These are phyloP conservation scores for Suillus paluster DNA, from an alignment of 768 basidiomycete genomes.

Conservation along the genomic window DNA sequence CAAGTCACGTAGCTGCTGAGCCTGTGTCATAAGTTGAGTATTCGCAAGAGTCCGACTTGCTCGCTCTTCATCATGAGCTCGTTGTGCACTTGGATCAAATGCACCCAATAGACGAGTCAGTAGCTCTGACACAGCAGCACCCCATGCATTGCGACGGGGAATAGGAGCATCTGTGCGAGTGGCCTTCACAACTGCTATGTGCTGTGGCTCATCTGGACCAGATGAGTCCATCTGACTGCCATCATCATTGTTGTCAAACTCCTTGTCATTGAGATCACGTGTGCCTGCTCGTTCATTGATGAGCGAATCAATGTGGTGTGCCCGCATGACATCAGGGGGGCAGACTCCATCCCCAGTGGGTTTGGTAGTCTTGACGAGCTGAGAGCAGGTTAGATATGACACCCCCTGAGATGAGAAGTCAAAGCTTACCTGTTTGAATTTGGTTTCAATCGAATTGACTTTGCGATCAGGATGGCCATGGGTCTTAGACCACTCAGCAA, in stretches of 20 bases:
- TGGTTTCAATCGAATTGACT: slow-evolving; percentile 18
- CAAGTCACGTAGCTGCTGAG: slow-evolving; percentile 26
- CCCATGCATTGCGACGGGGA: slow-evolving; percentile 7
- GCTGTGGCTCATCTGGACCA: background rate
- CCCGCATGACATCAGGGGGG: slow-evolving; percentile 26
- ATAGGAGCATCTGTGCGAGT: slow-evolving; percentile 8
- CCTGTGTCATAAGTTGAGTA: background rate
- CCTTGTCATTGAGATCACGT: slow-evolving; percentile 23
- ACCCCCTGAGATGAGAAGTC: no score
- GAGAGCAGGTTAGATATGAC: background rate
- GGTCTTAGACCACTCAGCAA: slow-evolving; percentile 6
- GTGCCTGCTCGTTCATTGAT: slow-evolving; percentile 30
- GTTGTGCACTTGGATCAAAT: slow-evolving; percentile 30
- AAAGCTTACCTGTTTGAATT: slow-evolving; percentile 31
- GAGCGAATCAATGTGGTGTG: slow-evolving; percentile 28
- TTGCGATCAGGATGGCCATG: background rate
- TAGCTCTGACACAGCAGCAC: slow-evolving; percentile 25
- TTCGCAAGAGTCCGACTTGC: slow-evolving; percentile 24
- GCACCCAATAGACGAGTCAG: slow-evolving; percentile 21
- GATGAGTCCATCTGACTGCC: background rate
- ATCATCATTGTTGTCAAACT: slow-evolving; percentile 11
- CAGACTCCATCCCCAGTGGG: slow-evolving; percentile 29
- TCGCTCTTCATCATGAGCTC: slow-evolving; percentile 27
- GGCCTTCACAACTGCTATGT: slow-evolving; percentile 8
- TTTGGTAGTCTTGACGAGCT: slow-evolving; percentile 29